Conservation (phyloP, 106 monocot genomes). For the Acorus gramineus region DNA sequence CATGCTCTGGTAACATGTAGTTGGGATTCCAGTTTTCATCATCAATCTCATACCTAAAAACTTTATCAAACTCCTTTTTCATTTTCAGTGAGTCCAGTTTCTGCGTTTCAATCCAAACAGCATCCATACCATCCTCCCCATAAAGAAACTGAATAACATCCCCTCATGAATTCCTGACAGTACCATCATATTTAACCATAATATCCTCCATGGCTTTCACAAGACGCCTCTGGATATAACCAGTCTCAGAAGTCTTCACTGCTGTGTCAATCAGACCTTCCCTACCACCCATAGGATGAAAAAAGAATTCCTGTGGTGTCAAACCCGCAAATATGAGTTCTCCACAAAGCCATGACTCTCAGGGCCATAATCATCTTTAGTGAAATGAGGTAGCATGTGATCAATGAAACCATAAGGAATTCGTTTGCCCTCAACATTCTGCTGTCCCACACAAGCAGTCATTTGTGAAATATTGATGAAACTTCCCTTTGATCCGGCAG, state of each 20-base stretch:
- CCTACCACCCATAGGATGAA: conserved; percentile 99
- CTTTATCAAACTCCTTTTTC: conserved; percentile 83
- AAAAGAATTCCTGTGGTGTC: conserved; percentile 98
- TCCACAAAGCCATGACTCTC: conserved; percentile 99
- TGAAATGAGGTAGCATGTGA: conserved; percentile 91
- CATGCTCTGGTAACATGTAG: conserved; percentile 90
- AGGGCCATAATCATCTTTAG: conserved; percentile 92
- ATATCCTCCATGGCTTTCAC: conserved; percentile 99
- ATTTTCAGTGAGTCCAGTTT: conserved; percentile 91
- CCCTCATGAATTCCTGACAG: conserved; percentile 93
- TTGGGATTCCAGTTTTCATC: conserved; percentile 79
- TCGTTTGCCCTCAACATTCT: conserved; percentile 99
- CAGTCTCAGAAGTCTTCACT: conserved; percentile 97
- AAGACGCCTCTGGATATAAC: conserved; percentile 92
- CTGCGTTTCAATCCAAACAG: conserved; percentile 95
- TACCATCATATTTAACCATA: conserved; percentile 99
- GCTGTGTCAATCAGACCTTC: conserved; percentile 99
- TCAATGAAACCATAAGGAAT: conserved; percentile 92
- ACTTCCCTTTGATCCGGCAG: conserved; percentile 96
- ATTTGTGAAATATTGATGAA: conserved; percentile 99
- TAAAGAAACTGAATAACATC: conserved; percentile 99
- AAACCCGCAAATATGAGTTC: conserved; percentile 94
- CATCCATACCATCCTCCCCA: conserved; percentile 99
- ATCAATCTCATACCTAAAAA: conserved; percentile 80
- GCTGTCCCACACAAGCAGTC: conserved; percentile 99